These are phyloP conservation scores for Eustoma russellianum DNA, from an alignment of 257 asterid genomes.

Conservation along the genomic window DNA sequence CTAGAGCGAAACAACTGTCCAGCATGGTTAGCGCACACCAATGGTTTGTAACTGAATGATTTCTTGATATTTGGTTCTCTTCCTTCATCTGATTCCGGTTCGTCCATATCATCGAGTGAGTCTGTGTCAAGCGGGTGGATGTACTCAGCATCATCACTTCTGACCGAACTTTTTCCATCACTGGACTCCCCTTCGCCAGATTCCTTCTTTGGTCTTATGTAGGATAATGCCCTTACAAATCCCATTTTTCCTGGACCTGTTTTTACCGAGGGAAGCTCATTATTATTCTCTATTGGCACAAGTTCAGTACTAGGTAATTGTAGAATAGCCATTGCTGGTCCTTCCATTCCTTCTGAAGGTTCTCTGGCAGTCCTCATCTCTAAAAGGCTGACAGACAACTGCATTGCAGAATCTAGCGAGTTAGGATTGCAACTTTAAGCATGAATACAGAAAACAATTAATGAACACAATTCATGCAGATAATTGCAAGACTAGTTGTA, in stretches of 20 bases:
- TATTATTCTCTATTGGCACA: constrained; percentile 26
- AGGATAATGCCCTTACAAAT: constrained; percentile 33
- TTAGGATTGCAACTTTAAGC: not conserved
- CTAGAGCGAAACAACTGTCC: constrained; percentile 32
- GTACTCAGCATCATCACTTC: constrained; percentile 41
- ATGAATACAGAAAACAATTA: not conserved
- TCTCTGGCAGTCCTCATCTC: constrained; percentile 33
- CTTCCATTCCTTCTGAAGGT: constrained; percentile 26
- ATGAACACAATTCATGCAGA: not conserved
- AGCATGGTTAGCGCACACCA: constrained; percentile 55
- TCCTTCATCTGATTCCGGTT: constrained; percentile 20
- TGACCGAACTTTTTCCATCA: constrained; percentile 48
- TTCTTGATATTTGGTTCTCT: constrained; percentile 20
- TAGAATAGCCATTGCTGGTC: constrained; percentile 27
- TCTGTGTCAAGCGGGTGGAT: constrained; percentile 34
- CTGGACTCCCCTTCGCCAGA: constrained; percentile 49
- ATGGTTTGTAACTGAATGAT: constrained; percentile 53
- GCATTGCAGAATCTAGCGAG: constrained; percentile 15
- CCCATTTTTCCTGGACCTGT: constrained; percentile 34
- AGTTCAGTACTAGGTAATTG: constrained; percentile 40
- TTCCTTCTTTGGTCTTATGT: constrained; percentile 29
- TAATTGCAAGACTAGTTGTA: constrained; percentile 1
- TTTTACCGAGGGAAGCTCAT: constrained; percentile 22
- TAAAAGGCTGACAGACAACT: constrained; percentile 42
- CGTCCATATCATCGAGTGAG: constrained; percentile 35